Evolutionary conservation across 179 eudicot species (phyloP).

Genomic region (Beta corolliflora): DNA sequence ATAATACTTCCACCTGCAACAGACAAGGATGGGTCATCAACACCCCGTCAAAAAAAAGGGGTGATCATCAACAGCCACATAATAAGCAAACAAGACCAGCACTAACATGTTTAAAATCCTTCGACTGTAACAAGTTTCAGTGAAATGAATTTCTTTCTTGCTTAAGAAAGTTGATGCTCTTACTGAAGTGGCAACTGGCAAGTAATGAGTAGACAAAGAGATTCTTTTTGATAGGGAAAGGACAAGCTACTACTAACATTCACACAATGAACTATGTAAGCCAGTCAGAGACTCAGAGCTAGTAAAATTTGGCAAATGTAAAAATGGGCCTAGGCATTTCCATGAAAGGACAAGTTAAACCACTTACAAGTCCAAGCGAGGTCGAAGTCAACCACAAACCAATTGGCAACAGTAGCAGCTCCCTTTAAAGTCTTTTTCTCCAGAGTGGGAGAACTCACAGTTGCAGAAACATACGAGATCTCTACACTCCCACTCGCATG

Average conservation of each 20-base stretch:
- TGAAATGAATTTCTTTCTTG: not conserved
- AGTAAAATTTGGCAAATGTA: not conserved
- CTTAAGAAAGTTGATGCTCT: not conserved
- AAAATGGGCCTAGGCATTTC: not conserved
- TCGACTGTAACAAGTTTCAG: not conserved
- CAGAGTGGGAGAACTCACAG: not conserved
- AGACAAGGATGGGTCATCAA: not conserved
- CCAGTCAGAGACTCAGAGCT: not conserved
- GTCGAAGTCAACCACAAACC: not conserved
- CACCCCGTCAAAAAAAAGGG: no score
- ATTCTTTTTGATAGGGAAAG: not conserved
- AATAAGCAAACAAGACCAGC: not conserved
- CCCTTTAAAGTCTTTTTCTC: not conserved
- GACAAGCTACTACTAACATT: not conserved
- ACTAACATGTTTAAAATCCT: not conserved
- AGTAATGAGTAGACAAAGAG: not conserved
- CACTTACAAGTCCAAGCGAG: not conserved
- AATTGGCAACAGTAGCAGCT: not conserved
- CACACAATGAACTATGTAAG: not conserved
- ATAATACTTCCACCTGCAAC: slow-evolving; percentile 64
- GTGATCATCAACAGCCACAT: not conserved
- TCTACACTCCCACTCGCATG: not conserved
- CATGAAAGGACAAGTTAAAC: not conserved
- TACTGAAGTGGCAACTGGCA: not conserved
- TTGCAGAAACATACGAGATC: not conserved